A percentile compares a stretch with the other conserved stretches of the same genome.
These are phyloP conservation scores for Mallotus nudiflorus DNA, from an alignment of 345 rosid genomes.

Conservation along the genomic window DNA sequence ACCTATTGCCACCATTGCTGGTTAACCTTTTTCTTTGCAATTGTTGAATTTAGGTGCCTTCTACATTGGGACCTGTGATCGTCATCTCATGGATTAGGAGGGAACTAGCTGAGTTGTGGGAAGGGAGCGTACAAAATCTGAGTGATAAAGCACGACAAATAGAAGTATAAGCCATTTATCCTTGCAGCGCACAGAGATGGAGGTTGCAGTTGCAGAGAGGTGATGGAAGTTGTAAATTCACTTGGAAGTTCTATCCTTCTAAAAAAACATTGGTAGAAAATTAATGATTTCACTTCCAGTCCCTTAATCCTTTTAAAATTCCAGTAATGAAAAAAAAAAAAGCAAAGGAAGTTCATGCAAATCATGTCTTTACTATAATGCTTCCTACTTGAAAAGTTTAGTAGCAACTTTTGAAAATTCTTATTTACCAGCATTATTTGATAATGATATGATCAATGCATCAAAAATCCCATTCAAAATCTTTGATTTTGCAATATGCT, in stretches of 20 bases:
- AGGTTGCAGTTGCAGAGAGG: conserved; percentile 1
- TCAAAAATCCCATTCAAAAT: no score
- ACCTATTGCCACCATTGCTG: no score
- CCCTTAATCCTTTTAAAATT: background rate
- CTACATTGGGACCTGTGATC: conserved; percentile 86
- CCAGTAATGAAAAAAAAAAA: conserved; percentile 11
- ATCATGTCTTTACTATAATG: background rate
- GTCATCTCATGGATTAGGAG: conserved; percentile 74
- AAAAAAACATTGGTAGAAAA: conserved; percentile 14
- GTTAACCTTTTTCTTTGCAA: background rate
- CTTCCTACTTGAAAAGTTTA: no score
- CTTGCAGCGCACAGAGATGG: background rate
- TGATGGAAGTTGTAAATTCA: conserved; percentile 35
- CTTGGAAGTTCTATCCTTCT: conserved; percentile 24
- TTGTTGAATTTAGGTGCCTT: conserved; percentile 64
- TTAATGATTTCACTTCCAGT: conserved; percentile 16
- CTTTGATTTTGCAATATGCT: no score
- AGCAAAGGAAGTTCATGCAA: background rate
- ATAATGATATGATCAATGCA: no score
- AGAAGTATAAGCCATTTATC: conserved; percentile 53
- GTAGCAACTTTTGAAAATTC: no score
- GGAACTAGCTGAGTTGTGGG: conserved; percentile 87
- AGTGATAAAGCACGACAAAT: conserved; percentile 63
- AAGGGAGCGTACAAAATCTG: conserved; percentile 54
- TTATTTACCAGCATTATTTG: no score